Percentiles rank a stretch among this genome's conserved stretches.
Conservation (phyloP, 768 basidiomycete species). For the Leccinum subtestaceum region DNA sequence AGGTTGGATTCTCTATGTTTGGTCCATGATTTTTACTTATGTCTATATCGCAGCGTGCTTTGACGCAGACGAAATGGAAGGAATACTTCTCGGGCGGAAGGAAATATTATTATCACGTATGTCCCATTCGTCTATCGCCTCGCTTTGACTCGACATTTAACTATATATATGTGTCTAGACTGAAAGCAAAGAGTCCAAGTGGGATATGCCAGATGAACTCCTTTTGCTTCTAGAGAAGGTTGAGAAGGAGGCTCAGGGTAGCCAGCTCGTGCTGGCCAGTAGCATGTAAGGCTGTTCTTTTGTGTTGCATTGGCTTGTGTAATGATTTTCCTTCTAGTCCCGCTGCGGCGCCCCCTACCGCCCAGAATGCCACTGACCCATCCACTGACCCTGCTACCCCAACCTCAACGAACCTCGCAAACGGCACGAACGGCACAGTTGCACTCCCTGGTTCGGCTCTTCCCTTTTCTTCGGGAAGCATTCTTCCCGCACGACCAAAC, state of each 20-base stretch:
- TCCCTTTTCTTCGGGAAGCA: slow-evolving; percentile 58
- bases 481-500: slow-evolving; percentile 72
- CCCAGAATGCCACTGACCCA: slow-evolving; percentile 38
- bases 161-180: slow-evolving; percentile 43
- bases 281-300: slow-evolving; percentile 19
- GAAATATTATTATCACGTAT: slow-evolving; percentile 87
- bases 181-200: slow-evolving; percentile 89
- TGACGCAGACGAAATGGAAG: slow-evolving; percentile 91
- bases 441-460: slow-evolving; percentile 54
- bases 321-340: slow-evolving; percentile 19
- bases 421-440: slow-evolving; percentile 44
- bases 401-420: slow-evolving; percentile 41
- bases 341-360: slow-evolving; percentile 41
- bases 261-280: slow-evolving; percentile 35
- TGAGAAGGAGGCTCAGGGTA: slow-evolving; percentile 62
- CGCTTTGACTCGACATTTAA: not conserved
- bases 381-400: slow-evolving; percentile 43
- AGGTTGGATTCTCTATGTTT: slow-evolving; percentile 47
- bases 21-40: slow-evolving; percentile 1
- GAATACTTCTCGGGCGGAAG: slow-evolving; percentile 91
- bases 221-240: slow-evolving; percentile 80
- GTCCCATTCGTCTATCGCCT: slow-evolving; percentile 17
- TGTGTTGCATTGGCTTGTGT: not conserved
- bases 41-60: slow-evolving; percentile 58
- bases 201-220: slow-evolving; percentile 96